These are phyloP conservation scores for Biscogniauxia mediterranea DNA, from an alignment of 2,329 filamentous ascomycete genomes.

Conservation along the genomic window DNA sequence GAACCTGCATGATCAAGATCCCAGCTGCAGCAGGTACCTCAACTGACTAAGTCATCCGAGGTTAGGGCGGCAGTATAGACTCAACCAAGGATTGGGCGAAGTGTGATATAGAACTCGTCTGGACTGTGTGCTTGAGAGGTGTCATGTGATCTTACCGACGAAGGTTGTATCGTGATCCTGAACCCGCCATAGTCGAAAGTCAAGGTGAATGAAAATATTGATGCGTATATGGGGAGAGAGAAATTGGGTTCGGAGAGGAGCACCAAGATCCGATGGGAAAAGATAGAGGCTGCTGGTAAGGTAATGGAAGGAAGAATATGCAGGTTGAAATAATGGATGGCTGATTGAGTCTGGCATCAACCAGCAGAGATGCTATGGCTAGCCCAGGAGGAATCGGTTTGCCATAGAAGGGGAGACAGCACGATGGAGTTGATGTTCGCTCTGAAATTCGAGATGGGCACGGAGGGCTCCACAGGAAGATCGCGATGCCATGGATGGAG, in stretches of 20 bases:
- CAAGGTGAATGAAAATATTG: background rate
- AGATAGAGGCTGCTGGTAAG: background rate
- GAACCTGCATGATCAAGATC: background rate
- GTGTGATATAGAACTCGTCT: background rate
- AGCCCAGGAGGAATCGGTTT: background rate
- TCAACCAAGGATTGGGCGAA: too few species aligned
- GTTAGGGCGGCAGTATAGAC: background rate
- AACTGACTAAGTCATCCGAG: background rate
- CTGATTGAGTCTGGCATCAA: background rate
- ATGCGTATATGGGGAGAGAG: background rate
- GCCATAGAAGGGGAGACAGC: background rate
- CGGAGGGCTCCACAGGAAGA: background rate
- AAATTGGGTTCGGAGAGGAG: background rate
- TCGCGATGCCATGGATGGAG: background rate
- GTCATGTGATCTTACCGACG: conserved; percentile 2
- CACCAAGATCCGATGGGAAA: background rate
- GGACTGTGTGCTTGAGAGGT: background rate
- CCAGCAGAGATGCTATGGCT: background rate
- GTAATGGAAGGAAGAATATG: background rate
- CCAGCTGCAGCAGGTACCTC: background rate
- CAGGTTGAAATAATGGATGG: background rate
- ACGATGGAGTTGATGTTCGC: background rate
- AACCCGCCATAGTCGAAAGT: background rate
- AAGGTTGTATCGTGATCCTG: background rate
- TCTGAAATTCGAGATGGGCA: background rate